Evolutionary conservation across 345 rosid genomes (phyloP).

Genomic region (Lepidium didymum): DNA sequence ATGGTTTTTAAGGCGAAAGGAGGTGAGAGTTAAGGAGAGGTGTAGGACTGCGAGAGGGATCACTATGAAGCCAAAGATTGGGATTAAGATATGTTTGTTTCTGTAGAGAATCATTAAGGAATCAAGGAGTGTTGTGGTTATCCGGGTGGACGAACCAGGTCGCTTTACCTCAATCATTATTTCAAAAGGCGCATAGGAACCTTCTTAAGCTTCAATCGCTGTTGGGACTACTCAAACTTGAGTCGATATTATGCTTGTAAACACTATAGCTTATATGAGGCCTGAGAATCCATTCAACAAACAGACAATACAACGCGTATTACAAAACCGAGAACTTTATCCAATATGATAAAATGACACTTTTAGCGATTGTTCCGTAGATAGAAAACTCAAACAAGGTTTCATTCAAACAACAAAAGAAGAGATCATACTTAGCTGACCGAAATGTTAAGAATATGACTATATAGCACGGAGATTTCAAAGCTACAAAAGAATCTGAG

Average conservation of each 20-base stretch:
- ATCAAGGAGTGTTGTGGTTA: conserved; percentile 29
- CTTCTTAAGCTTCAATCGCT: not conserved
- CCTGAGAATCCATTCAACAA: conserved; percentile 5
- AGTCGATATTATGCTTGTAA: not conserved
- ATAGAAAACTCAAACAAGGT: not conserved
- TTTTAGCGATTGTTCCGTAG: not conserved
- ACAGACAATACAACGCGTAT: not conserved
- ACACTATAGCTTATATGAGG: conserved; percentile 1
- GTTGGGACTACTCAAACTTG: not conserved
- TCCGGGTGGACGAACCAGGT: conserved; percentile 13
- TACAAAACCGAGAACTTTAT: not conserved
- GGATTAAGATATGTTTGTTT: conserved; percentile 40
- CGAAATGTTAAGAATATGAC: not conserved
- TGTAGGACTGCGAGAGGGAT: conserved; percentile 57
- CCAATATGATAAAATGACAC: not conserved
- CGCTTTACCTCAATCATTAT: conserved; percentile 27
- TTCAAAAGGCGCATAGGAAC: not conserved
- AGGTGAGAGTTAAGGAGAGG: conserved; percentile 45
- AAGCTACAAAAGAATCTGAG: not conserved
- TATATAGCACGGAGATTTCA: not conserved
- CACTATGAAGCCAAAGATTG: conserved; percentile 38
- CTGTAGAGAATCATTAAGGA: conserved; percentile 38
- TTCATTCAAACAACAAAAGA: not conserved
- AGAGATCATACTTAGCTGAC: conserved; percentile 8
- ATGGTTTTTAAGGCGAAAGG: conserved; percentile 42